Evolutionary conservation across 1,284 basidiomycete species (phyloP).

Genomic region (Melampsora americana): DNA sequence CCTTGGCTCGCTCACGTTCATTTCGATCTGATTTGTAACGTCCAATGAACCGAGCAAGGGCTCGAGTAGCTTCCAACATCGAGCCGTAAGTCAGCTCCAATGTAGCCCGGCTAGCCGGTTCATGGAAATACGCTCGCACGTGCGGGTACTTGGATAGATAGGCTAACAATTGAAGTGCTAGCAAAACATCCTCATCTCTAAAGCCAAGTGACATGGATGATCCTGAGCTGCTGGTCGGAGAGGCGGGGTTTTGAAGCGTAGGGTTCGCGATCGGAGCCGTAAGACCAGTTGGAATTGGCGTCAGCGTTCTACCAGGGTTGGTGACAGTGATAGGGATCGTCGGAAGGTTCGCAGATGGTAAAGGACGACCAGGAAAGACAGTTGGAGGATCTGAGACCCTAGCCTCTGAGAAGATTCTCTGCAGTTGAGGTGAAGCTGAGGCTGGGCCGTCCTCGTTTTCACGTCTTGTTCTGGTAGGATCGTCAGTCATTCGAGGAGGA

Average conservation of each 20-base stretch:
- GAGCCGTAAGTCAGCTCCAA: constrained; percentile 43
- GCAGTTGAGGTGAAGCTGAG: constrained; percentile 1
- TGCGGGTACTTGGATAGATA: constrained; percentile 98
- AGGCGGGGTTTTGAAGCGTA: constrained; percentile 48
- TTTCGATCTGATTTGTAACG: constrained; percentile 35
- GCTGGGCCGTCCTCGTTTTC: not conserved
- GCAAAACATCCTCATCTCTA: constrained; percentile 88
- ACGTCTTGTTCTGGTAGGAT: not conserved
- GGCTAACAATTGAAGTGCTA: constrained; percentile 85
- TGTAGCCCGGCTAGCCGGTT: constrained; percentile 36
- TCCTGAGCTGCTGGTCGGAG: constrained; percentile 56
- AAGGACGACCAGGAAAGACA: not conserved
- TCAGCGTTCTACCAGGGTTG: constrained; percentile 42
- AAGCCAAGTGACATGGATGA: constrained; percentile 57
- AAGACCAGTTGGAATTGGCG: constrained; percentile 51
- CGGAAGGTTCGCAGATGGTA: constrained; percentile 51
- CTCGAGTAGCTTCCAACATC: constrained; percentile 28
- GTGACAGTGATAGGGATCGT: constrained; percentile 39
- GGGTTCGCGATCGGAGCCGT: constrained; percentile 5
- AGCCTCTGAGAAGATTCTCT: constrained; percentile 20
- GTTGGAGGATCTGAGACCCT: constrained; percentile 16
- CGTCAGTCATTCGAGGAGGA: not conserved
- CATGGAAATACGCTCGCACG: constrained; percentile 91
- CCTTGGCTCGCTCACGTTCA: constrained; percentile 42
- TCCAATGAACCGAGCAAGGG: constrained; percentile 31